Evolutionary conservation across 805 yeast genomes (phyloP), one percentile per base, ranked within the genome.

Genomic region (Wickerhamiella kurtzmanii): DNA sequence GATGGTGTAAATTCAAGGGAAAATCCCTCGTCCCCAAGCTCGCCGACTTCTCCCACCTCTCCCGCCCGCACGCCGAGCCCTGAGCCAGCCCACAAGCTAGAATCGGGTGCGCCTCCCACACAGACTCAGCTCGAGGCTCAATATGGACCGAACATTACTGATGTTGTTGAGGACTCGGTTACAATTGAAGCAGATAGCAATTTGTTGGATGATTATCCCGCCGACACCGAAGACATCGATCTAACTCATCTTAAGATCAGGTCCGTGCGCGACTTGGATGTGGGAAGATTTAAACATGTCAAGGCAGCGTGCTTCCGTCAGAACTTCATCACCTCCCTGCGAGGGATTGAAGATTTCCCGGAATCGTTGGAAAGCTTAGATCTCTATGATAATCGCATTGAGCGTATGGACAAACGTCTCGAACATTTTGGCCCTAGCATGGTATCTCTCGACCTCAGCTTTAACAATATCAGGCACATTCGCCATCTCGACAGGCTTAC

Each of bases 321-420:
- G 58, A 92, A 92, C 62, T 67, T 86, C 53, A 68, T 92, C 37
- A 79, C 82, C 22, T 74, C 81, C n/a, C 71, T 88, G 36, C 73
- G 77, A 40, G 87, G 78, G 8, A 66, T 89, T 17, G 87, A 87
- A 48, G 67, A 66, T 11, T 58, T 82, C 8, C 75, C 76, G 16
- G 69, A 71, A 1, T 69, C 70, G 0, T 56, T 92, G 55, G 82
- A 76, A 53, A 92, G 86, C 50, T 66, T 92, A 49, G 98, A 92
- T 63, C 70, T 88, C 28, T 92, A 92, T 61, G 98, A 92, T 64
- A 92, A 92, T 64, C 69, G 95, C 56, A 82, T 92, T 56, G 78
- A 80, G 53, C 96, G 87, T 60, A 85, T 92, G 44, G 64, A 59
- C 46, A 77, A 79, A 41, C 80, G 77, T 56, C 60, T 86, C 17